Conservation (phyloP, 257 asterid genomes). For the Apocynum venetum region DNA sequence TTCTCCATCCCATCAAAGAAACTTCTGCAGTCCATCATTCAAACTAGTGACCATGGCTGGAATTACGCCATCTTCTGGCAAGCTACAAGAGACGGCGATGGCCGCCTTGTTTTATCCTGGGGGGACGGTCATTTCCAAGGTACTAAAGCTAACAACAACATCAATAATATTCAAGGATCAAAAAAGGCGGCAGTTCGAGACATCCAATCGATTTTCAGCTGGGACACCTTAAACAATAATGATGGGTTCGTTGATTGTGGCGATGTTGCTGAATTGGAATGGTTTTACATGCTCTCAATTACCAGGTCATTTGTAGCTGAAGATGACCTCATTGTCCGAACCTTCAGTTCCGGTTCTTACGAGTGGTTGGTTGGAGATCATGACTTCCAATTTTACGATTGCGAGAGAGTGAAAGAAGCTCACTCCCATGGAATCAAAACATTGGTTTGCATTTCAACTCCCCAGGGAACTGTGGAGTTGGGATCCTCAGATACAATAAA, state of each 20-base stretch:
- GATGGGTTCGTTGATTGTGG: neutral
- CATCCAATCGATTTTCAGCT: neutral
- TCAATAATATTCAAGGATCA: no score
- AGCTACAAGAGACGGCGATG: slow-evolving; percentile 17
- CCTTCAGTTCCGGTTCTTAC: slow-evolving; percentile 14
- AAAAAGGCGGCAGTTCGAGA: neutral
- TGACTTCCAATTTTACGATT: slow-evolving; percentile 19
- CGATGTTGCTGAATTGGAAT: slow-evolving; percentile 18
- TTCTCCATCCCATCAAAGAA: slow-evolving; percentile 13
- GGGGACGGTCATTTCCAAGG: slow-evolving; percentile 34
- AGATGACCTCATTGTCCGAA: slow-evolving; percentile 24
- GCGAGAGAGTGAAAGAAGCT: slow-evolving; percentile 42
- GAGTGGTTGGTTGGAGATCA: slow-evolving; percentile 30
- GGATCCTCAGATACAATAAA: slow-evolving; percentile 30
- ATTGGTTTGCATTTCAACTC: slow-evolving; percentile 29
- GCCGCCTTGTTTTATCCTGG: slow-evolving; percentile 29
- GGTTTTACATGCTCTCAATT: slow-evolving; percentile 35
- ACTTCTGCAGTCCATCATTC: slow-evolving; percentile 29
- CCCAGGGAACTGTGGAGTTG: slow-evolving; percentile 32
- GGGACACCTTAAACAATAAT: neutral
- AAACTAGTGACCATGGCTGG: slow-evolving; percentile 32
- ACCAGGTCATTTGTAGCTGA: slow-evolving; percentile 7
- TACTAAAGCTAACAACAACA: neutral
- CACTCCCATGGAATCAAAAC: slow-evolving; percentile 34
- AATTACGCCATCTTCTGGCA: slow-evolving; percentile 42